Conservation (phyloP, 75 land plant genomes). For the Cryptomeria japonica region DNA sequence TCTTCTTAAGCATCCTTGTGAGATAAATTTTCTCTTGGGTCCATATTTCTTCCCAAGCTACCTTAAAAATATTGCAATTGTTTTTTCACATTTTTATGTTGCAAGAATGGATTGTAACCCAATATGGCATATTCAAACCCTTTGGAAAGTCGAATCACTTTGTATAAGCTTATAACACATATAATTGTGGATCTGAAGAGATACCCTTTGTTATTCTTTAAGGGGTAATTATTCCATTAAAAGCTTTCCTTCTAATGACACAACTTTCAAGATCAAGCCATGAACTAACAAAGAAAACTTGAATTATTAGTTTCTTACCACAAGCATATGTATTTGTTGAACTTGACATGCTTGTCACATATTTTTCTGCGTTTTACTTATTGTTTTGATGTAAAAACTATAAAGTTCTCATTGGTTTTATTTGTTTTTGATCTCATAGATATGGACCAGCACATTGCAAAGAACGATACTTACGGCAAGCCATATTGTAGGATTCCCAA, state of each 20-base stretch:
- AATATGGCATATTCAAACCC: neutral
- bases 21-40: neutral
- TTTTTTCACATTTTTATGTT: neutral
- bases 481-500: slow-evolving; percentile 89
- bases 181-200: neutral
- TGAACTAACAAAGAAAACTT: too few relatives aligned
- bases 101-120: neutral
- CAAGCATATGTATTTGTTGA: too few relatives aligned
- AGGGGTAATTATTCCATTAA: neutral
- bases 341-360: neutral
- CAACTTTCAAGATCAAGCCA: too few relatives aligned
- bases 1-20: neutral
- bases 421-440: slow-evolving; percentile 33
- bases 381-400: neutral
- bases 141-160: neutral
- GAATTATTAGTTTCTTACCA: too few relatives aligned
- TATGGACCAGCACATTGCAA: slow-evolving; percentile 99
- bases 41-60: neutral
- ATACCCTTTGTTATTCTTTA: neutral
- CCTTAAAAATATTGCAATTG: neutral
- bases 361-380: neutral
- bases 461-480: slow-evolving; percentile 85
- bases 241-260: too few relatives aligned
- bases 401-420: neutral
- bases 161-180: neutral